Conservation (phyloP, 441 rosid genomes). For the Pelargonium fulgidum region DNA sequence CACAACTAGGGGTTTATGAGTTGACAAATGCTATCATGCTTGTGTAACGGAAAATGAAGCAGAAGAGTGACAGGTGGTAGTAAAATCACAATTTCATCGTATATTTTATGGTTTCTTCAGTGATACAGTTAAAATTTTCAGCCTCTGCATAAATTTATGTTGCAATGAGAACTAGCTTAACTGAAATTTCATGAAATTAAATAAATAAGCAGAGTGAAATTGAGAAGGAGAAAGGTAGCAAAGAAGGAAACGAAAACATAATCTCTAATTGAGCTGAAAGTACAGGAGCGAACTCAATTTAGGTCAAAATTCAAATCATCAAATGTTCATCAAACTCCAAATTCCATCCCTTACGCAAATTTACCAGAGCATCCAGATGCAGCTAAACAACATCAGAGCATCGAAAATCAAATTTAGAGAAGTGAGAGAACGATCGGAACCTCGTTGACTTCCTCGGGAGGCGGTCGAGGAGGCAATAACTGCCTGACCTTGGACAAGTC, state of each 20-base stretch:
- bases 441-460: slow-evolving; percentile 91
- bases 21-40: not conserved
- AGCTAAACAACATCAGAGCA: not conserved
- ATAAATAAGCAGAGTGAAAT: too few species aligned
- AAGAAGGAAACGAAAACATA: not conserved
- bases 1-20: not conserved
- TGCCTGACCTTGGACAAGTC: slow-evolving; percentile 62
- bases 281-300: not conserved
- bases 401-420: slow-evolving; percentile 1
- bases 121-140: too few species aligned
- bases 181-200: too few species aligned
- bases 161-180: too few species aligned
- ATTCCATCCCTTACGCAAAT: too few species aligned
- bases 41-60: too few species aligned
- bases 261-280: not conserved
- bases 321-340: not conserved
- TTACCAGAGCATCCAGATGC: too few species aligned
- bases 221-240: not conserved
- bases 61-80: too few species aligned
- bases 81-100: too few species aligned
- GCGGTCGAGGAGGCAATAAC: slow-evolving; percentile 39
- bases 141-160: too few species aligned
- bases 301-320: slow-evolving; percentile 1
- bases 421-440: slow-evolving; percentile 25
- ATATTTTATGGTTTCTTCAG: too few species aligned